A percentile compares a stretch with the other conserved stretches of the same genome.
phyloP scores from a whole-genome alignment of 1,139 yeast species.

The Komagataea norvegica region DNA sequence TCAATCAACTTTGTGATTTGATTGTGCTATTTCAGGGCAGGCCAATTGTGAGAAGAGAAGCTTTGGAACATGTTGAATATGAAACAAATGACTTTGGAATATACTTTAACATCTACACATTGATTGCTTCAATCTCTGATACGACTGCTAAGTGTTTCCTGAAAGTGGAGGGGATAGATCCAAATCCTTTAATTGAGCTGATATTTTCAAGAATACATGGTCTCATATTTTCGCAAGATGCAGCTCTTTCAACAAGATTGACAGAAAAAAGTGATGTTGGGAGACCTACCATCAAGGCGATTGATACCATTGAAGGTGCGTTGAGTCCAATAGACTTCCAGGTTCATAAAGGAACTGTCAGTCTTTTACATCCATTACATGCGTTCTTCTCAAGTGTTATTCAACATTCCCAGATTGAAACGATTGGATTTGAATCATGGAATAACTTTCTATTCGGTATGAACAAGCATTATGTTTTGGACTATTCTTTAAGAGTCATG shows the following conservation, averaged over 20 bases:
- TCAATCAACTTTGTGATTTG: conserved; percentile 55
- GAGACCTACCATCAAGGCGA: background rate
- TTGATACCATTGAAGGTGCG: conserved; percentile 28
- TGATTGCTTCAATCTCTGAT: conserved; percentile 61
- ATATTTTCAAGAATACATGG: conserved; percentile 12
- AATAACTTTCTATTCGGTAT: background rate
- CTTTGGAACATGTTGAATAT: conserved; percentile 81
- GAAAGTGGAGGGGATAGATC: conserved; percentile 10
- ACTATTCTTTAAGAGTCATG: conserved; percentile 71
- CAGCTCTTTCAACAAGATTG: background rate
- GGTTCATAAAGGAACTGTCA: conserved; percentile 47
- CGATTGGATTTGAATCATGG: conserved; percentile 4
- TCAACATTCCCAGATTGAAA: conserved; percentile 34
- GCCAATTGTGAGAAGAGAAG: conserved; percentile 71
- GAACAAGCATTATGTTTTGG: conserved; percentile 28
- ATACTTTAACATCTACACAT: conserved; percentile 72
- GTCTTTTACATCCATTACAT: conserved; percentile 79
- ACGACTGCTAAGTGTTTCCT: conserved; percentile 37
- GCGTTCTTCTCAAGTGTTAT: conserved; percentile 68
- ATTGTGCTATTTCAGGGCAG: conserved; percentile 74
- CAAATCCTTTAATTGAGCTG: conserved; percentile 7
- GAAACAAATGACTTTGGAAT: conserved; percentile 85
- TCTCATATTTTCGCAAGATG: background rate
- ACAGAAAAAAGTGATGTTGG: conserved; percentile 6
- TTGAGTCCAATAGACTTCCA: conserved; percentile 32